Conservation (phyloP, 1,139 yeast species). For the Taphrina flavorubra region DNA sequence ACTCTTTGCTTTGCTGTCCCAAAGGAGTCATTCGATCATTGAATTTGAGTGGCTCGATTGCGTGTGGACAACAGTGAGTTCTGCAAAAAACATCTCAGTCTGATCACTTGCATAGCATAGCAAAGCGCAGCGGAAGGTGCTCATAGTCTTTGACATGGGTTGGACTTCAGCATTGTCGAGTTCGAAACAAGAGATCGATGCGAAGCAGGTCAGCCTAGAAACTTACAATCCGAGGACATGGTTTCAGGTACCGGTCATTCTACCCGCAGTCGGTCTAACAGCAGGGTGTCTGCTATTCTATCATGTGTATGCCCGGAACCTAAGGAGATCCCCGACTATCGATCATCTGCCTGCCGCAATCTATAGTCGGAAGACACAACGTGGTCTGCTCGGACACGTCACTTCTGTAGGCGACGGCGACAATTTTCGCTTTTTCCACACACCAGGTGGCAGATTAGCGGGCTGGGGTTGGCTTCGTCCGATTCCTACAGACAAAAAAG, state of each 20-base stretch:
- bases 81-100: no score
- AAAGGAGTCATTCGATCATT: no score
- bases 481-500: slow-evolving; percentile 46
- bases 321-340: slow-evolving; percentile 45
- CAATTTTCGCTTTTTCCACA: slow-evolving; percentile 86
- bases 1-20: no score
- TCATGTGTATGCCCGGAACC: slow-evolving; percentile 41
- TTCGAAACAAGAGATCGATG: neutral
- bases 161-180: neutral
- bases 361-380: slow-evolving; percentile 48
- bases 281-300: slow-evolving; percentile 29
- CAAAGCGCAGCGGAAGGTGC: no score
- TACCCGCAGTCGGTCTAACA: slow-evolving; percentile 30
- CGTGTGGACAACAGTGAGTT: no score
- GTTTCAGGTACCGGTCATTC: slow-evolving; percentile 8
- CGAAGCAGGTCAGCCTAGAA: neutral
- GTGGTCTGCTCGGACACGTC: slow-evolving; percentile 74
- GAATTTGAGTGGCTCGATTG: no score
- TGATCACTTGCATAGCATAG: no score
- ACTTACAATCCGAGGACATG: slow-evolving; percentile 17
- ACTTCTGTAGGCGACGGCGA: slow-evolving; percentile 97
- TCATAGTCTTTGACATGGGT: neutral
- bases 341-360: slow-evolving; percentile 43
- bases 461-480: slow-evolving; percentile 94
- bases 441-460: slow-evolving; percentile 83